These are phyloP conservation scores for Mycogone perniciosa DNA, from an alignment of 2,329 filamentous ascomycete species.

Conservation along the genomic window DNA sequence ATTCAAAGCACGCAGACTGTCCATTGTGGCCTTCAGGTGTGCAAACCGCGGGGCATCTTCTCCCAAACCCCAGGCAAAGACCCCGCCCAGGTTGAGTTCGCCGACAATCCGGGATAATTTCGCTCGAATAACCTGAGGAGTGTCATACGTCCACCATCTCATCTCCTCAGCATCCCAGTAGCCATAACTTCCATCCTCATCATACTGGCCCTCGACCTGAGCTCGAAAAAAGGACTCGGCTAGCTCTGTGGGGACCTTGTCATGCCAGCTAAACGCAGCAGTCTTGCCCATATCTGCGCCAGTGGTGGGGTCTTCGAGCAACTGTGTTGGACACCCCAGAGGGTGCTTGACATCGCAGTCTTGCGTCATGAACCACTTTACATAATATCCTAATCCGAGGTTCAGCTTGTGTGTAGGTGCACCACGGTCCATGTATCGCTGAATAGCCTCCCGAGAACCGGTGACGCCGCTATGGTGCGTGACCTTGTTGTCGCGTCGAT, in stretches of 20 bases:
- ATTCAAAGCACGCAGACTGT: constrained; percentile 17
- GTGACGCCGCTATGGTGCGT: constrained; percentile 59
- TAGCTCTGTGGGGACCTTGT: constrained; percentile 47
- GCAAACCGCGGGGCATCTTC: constrained; percentile 51
- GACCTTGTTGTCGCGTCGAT: constrained; percentile 58
- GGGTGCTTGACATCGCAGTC: constrained; percentile 35
- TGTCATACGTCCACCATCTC: constrained; percentile 72
- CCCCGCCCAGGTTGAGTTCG: constrained; percentile 54
- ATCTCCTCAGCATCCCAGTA: constrained; percentile 56
- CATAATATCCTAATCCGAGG: constrained; percentile 61
- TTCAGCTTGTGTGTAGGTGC: constrained; percentile 48
- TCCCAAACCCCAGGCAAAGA: constrained; percentile 70
- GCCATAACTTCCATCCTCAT: constrained; percentile 59
- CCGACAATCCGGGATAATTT: constrained; percentile 59
- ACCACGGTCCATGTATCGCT: constrained; percentile 53
- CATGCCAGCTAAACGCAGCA: constrained; percentile 55
- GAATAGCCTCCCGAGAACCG: constrained; percentile 47
- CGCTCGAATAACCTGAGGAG: constrained; percentile 48
- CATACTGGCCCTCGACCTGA: constrained; percentile 41
- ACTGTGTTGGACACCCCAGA: constrained; percentile 48
- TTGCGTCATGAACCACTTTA: constrained; percentile 56
- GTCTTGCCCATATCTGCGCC: constrained; percentile 53
- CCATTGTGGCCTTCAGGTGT: constrained; percentile 32
- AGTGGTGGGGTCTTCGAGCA: constrained; percentile 51
- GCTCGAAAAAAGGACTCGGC: constrained; percentile 53